Evolutionary conservation across 1,139 yeast species (phyloP), one percentile per base, ranked within the genome.

Genomic region (Hansenula lynferdii): DNA sequence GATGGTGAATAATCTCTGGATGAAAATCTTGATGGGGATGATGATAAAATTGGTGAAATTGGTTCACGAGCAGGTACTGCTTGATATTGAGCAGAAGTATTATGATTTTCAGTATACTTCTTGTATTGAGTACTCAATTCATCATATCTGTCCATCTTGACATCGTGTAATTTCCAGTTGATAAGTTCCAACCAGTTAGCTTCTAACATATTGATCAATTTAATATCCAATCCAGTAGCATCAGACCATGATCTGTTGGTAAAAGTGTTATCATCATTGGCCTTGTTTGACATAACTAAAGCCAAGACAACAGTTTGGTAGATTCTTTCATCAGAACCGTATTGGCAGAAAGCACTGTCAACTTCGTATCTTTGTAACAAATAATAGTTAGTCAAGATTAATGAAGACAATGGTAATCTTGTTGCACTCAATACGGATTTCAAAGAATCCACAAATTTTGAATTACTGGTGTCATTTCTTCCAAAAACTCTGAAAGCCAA

Each of bases 231-330:
- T 20, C 95, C 95, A 12, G 97, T 85, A 18, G 97, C 97, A 41
- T 89, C 92, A 34, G 89, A 75, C 98, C 98, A 92, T 9, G 96
- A 87, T 56, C 80, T 80, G 65, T 90, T 92, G 44, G 96, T 89
- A 57, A 92, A 92, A 20, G 97, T 92, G 64, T 90, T 89, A 65
- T 92, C 98, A 61, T 92, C 97, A 58, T 90, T 89, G 60, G 89
- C 86, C 64, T 92, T 92, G 67, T 92, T 92, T 33, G 97, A 95
- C 47, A 92, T 69, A 29, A 92, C 75, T 35, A 92, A 70, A 2
- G 95, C 74, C 23, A 84, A 72, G 34, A 84, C 80, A 40, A 87
- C 67, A 54, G 76, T 72, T 47, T 77, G 71, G 53, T 83, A 85
- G 41, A 82, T 73, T 21, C 70, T 72, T 42, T 56, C 61, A 50